Evolutionary conservation across 805 yeast species (phyloP), one percentile per base, ranked within the genome.

Genomic region (Ogataea nitratoaversa): DNA sequence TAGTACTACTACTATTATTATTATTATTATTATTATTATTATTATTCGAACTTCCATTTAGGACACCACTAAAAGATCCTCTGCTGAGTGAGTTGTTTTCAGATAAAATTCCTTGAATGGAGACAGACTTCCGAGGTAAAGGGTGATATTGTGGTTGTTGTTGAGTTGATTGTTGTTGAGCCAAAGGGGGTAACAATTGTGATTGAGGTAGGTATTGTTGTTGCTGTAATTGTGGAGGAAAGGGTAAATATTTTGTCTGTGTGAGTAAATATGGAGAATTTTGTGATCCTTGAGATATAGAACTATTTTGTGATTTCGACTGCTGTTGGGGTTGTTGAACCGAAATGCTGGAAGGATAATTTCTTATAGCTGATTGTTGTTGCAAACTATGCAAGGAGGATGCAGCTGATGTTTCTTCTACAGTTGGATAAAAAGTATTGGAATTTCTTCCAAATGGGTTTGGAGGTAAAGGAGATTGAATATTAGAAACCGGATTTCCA

Each of bases 361-460:
- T 24, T 35, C 41, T 37, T 1, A 29, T 17, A 8, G 40, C n/a
- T 4, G 47, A 35, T 29, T 46, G 47, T 22, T 44, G 46, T 14
- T 48, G 54, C n/a, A 48, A 20, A 31, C 43, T 31, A 25, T 39
- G 49, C 11, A 46, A 31, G 4, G 51, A 46, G 13, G 37, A 41
- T 4, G 41, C 46, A 8, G 46, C 51, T 12, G 47, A 34, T 30
- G 34, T 36, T 25, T 47, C 54, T 8, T 42, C 47, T 19, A 42
- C 30, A 1, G 49, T 40, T 8, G 49, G 39, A 30, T 31, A 19
- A 18, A 19, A 30, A 17, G 27, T 20, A 17, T 29, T 32, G 2
- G 37, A 23, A 6, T 16, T 13, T 18, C 34, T 30, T 9, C 38
- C 5, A 16, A 30, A 41, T 3, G 34, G 25, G 19, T 34, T 37